Conservation (phyloP, 1,284 basidiomycete genomes). For the Melampsora abietis-canadensis region DNA sequence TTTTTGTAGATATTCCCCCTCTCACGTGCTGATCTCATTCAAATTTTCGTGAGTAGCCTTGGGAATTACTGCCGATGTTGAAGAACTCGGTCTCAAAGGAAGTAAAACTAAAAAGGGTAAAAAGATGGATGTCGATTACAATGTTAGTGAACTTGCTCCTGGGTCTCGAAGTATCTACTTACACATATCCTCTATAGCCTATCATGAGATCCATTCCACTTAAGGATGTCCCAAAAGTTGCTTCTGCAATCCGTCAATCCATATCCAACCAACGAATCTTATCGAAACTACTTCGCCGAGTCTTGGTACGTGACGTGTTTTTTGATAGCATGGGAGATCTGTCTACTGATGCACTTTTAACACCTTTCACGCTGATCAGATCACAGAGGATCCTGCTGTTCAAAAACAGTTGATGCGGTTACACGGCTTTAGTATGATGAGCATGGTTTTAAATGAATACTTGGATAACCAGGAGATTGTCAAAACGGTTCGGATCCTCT, state of each 20-base stretch:
- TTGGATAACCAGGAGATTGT: slow-evolving; percentile 69
- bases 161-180: neutral
- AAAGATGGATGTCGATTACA: slow-evolving; percentile 90
- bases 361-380: slow-evolving; percentile 57
- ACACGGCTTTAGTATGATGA: slow-evolving; percentile 90
- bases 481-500: slow-evolving; percentile 59
- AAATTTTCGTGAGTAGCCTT: slow-evolving; percentile 63
- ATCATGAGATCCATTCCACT: slow-evolving; percentile 68
- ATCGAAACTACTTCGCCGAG: slow-evolving; percentile 75
- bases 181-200: slow-evolving; percentile 52
- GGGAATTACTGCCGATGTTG: slow-evolving; percentile 87
- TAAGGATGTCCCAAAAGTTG: slow-evolving; percentile 82
- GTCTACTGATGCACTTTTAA: neutral
- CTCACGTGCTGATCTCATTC: slow-evolving; percentile 12
- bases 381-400: slow-evolving; percentile 76
- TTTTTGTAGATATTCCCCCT: neutral
- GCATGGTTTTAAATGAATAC: slow-evolving; percentile 78
- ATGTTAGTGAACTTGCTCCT: slow-evolving; percentile 57
- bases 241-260: slow-evolving; percentile 86
- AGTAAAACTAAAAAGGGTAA: slow-evolving; percentile 84
- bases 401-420: slow-evolving; percentile 84
- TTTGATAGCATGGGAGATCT: slow-evolving; percentile 1
- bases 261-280: slow-evolving; percentile 75
- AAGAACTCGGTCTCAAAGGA: slow-evolving; percentile 72
- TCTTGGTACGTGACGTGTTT: slow-evolving; percentile 62